Percentiles rank a stretch among this genome's conserved stretches.
Conservation (phyloP, 352 stramenopile genomes). For the Phytophthora pistaciae region DNA sequence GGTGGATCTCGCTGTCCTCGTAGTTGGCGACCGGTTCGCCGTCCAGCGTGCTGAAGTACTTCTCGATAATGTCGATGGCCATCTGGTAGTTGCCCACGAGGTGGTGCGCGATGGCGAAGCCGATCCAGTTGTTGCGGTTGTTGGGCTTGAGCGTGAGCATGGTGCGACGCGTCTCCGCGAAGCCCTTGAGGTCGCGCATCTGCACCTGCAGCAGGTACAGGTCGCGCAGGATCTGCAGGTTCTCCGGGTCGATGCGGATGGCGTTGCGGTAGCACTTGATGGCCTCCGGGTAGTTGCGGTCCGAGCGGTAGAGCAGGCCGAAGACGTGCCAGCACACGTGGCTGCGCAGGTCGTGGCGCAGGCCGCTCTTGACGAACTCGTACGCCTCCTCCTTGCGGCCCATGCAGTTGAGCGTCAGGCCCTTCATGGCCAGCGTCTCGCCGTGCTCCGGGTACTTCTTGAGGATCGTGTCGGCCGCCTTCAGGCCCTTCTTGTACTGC, state of each 20-base stretch:
- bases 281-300: conserved; percentile 97
- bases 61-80: conserved; percentile 96
- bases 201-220: conserved; percentile 97
- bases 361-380: conserved; percentile 95
- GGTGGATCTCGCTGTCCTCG: conserved; percentile 96
- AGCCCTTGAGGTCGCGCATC: conserved; percentile 92
- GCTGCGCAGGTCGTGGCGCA: conserved; percentile 94
- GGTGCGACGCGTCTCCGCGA: conserved; percentile 93
- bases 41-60: conserved; percentile 94
- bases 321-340: conserved; percentile 99
- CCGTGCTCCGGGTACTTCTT: conserved; percentile 98
- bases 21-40: conserved; percentile 76
- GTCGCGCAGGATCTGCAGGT: conserved; percentile 98
- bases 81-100: conserved; percentile 93
- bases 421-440: conserved; percentile 98
- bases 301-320: conserved; percentile 96
- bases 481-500: conserved; percentile 99
- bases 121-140: conserved; percentile 97
- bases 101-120: conserved; percentile 97
- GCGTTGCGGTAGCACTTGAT: conserved; percentile 99
- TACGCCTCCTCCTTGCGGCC: conserved; percentile 96
- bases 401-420: conserved; percentile 96
- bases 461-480: conserved; percentile 95
- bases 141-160: conserved; percentile 96
- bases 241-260: conserved; percentile 96